Percentiles rank a stretch among this genome's conserved stretches.
These are phyloP conservation scores for Bipolaris victoriae DNA, from an alignment of 2,329 filamentous ascomycete genomes.

Conservation along the genomic window DNA sequence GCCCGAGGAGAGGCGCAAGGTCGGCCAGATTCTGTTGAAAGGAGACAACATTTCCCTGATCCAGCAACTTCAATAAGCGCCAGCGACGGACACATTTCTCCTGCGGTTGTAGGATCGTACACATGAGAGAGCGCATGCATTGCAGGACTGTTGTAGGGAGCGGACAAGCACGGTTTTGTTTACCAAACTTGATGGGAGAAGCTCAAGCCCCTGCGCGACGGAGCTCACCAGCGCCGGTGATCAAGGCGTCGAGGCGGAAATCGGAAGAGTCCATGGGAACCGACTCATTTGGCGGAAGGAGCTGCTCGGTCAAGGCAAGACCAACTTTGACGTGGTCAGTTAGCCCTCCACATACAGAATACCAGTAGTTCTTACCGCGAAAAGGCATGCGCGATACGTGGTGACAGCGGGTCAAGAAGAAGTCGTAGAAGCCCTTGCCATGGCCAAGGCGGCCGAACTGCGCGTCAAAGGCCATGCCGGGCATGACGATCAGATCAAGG, in stretches of 20 bases:
- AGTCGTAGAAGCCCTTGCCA: slow-evolving; percentile 96
- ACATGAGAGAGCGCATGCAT: slow-evolving; percentile 13
- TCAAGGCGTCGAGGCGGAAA: slow-evolving; percentile 77
- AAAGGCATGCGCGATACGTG: slow-evolving; percentile 59
- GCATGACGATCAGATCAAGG: slow-evolving; percentile 87
- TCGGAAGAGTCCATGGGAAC: slow-evolving; percentile 80
- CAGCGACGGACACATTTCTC: background rate
- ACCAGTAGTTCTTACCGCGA: slow-evolving; percentile 60
- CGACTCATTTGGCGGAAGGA: slow-evolving; percentile 68
- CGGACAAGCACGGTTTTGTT: slow-evolving; percentile 1
- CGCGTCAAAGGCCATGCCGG: slow-evolving; percentile 88
- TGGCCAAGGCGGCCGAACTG: slow-evolving; percentile 81
- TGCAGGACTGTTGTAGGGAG: slow-evolving; percentile 5
- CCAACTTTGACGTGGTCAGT: slow-evolving; percentile 64
- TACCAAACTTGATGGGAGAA: slow-evolving; percentile 7
- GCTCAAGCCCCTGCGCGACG: slow-evolving; percentile 34
- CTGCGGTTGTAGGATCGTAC: slow-evolving; percentile 7
- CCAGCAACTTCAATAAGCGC: slow-evolving; percentile 50
- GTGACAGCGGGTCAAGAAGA: slow-evolving; percentile 80
- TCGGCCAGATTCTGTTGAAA: slow-evolving; percentile 87
- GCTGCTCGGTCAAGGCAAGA: slow-evolving; percentile 83
- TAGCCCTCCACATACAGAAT: slow-evolving; percentile 40
- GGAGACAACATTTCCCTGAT: slow-evolving; percentile 88
- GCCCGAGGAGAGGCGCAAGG: slow-evolving; percentile 75
- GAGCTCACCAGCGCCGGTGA: slow-evolving; percentile 71